Conservation (phyloP, 2,329 filamentous ascomycete species). For the Cladosporium sphaerospermum region DNA sequence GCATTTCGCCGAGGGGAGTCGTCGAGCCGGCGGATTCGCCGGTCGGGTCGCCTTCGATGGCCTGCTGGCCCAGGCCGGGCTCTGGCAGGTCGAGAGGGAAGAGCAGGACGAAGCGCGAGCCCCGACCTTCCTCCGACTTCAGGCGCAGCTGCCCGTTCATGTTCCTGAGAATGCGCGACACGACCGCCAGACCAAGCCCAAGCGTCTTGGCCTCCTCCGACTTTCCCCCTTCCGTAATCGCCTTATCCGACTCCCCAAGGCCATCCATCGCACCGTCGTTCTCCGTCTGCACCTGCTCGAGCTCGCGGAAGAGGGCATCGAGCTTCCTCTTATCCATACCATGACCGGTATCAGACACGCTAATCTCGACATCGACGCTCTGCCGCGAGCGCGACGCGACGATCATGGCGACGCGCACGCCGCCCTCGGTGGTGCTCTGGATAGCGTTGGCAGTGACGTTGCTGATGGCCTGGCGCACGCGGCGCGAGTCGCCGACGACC, state of each 20-base stretch:
- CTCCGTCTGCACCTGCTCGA: slow-evolving; percentile 59
- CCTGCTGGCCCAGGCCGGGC: slow-evolving; percentile 18
- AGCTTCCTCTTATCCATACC: slow-evolving; percentile 55
- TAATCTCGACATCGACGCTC: slow-evolving; percentile 65
- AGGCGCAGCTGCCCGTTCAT: slow-evolving; percentile 84
- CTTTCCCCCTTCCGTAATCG: slow-evolving; percentile 23
- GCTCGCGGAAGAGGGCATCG: slow-evolving; percentile 55
- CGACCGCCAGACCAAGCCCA: slow-evolving; percentile 78
- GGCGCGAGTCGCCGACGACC: slow-evolving; percentile 72
- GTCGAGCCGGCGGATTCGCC: slow-evolving; percentile 16
- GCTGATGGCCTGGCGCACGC: slow-evolving; percentile 73
- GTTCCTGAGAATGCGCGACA: slow-evolving; percentile 79
- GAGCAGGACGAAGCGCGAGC: slow-evolving; percentile 75
- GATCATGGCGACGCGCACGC: slow-evolving; percentile 65
- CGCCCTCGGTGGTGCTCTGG: slow-evolving; percentile 64
- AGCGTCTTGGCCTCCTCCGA: slow-evolving; percentile 45
- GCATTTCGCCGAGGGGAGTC: slow-evolving; percentile 19
- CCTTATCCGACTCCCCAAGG: slow-evolving; percentile 26
- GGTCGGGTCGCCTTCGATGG: slow-evolving; percentile 12
- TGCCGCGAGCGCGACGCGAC: slow-evolving; percentile 48
- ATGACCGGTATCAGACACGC: slow-evolving; percentile 66
- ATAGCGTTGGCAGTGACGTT: slow-evolving; percentile 83
- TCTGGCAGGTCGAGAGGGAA: slow-evolving; percentile 65
- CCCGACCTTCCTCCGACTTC: slow-evolving; percentile 75
- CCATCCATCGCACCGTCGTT: slow-evolving; percentile 43